Evolutionary conservation across 768 basidiomycete species (phyloP).

Genomic region (Russula sp.): DNA sequence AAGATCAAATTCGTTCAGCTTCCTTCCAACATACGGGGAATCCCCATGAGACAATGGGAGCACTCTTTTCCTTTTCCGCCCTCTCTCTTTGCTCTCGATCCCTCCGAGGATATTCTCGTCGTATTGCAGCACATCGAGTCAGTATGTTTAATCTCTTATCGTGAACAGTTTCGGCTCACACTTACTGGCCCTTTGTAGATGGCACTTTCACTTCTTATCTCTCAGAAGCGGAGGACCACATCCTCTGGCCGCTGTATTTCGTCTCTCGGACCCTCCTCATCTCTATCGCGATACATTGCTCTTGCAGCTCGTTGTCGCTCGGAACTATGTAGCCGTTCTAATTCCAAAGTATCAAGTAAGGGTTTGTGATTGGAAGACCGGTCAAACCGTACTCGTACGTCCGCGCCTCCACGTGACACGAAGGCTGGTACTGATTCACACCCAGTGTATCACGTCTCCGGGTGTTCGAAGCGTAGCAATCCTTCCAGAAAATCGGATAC

Average conservation of each 20-base stretch:
- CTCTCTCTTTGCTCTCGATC: neutral
- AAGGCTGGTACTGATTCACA: neutral
- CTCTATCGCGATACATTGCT: too few relatives aligned
- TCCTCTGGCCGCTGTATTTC: neutral
- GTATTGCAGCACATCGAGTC: neutral
- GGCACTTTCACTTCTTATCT: slow-evolving; percentile 1
- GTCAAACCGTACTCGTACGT: slow-evolving; percentile 9
- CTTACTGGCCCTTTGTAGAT: neutral
- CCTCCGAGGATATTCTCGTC: slow-evolving; percentile 5
- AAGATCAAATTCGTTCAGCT: slow-evolving; percentile 3
- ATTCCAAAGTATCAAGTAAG: neutral
- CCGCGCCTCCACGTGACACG: neutral
- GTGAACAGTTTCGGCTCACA: neutral
- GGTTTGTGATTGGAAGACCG: slow-evolving; percentile 6
- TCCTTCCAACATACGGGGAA: slow-evolving; percentile 1
- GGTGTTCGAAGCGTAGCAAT: neutral
- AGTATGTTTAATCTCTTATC: neutral
- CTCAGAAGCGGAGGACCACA: slow-evolving; percentile 9
- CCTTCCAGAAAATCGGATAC: neutral
- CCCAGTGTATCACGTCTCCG: neutral
- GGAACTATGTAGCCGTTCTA: neutral
- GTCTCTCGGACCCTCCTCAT: neutral
- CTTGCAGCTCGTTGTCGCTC: neutral
- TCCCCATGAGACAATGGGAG: slow-evolving; percentile 3
- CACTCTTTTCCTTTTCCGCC: slow-evolving; percentile 1